Evolutionary conservation across 108 stramenopile species (phyloP).

Genomic region (Craspedostauros australis): DNA sequence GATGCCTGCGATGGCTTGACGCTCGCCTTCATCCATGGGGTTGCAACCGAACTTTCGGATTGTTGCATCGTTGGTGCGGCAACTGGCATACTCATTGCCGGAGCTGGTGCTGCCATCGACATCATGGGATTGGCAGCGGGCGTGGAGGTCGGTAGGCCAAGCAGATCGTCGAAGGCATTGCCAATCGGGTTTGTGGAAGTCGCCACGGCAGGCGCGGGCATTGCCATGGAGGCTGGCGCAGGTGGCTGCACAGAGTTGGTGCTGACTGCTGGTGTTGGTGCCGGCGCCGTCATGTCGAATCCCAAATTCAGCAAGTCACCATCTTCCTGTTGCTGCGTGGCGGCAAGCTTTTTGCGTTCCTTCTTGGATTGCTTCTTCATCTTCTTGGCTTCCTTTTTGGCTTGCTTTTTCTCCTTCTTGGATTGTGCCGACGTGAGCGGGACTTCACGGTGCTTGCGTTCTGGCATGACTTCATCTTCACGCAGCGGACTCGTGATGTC

Average conservation of each 20-base stretch:
- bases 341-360: not conserved
- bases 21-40: conserved; percentile 19
- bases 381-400: conserved; percentile 50
- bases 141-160: conserved; percentile 25
- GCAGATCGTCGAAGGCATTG: conserved; percentile 73
- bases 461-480: conserved; percentile 81
- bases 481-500: conserved; percentile 81
- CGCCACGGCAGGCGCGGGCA: not conserved
- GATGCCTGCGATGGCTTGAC: conserved; percentile 24
- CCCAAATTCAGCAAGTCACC: conserved; percentile 53
- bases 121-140: not conserved
- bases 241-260: conserved; percentile 3
- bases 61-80: not conserved
- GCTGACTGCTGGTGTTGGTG: conserved; percentile 1
- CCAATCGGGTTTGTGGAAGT: conserved; percentile 33
- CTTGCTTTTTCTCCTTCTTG: conserved; percentile 56
- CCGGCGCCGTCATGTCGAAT: not conserved
- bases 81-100: conserved; percentile 1
- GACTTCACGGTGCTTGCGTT: conserved; percentile 62
- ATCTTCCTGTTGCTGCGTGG: conserved; percentile 13
- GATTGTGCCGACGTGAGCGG: conserved; percentile 17
- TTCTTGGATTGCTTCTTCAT: conserved; percentile 27
- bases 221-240: not conserved
- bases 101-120: not conserved
- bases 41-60: not conserved